Conservation (phyloP, 1,284 basidiomycete genomes). For the Ustilago loliicola region DNA sequence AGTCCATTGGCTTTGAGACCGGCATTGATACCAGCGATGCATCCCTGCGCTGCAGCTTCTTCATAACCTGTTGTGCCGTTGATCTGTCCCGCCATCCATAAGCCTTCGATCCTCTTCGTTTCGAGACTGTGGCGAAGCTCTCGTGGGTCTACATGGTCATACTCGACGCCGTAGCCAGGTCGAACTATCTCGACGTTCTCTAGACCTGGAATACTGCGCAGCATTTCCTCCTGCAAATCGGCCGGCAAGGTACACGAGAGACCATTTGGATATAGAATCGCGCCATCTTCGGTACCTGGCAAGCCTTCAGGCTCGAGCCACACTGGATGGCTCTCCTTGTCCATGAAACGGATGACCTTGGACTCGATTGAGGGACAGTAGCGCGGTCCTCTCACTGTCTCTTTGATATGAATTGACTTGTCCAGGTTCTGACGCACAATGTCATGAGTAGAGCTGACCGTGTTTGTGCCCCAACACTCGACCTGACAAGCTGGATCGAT, state of each 20-base stretch:
- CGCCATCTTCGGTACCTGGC: slow-evolving; percentile 78
- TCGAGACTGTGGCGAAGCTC: slow-evolving; percentile 83
- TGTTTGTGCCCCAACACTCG: slow-evolving; percentile 80
- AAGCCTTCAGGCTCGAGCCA: slow-evolving; percentile 94
- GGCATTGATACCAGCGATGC: slow-evolving; percentile 87
- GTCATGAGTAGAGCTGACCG: slow-evolving; percentile 80
- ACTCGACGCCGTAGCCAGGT: slow-evolving; percentile 92
- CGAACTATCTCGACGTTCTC: slow-evolving; percentile 84
- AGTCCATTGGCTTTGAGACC: slow-evolving; percentile 77
- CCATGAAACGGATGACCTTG: slow-evolving; percentile 83
- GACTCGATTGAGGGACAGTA: slow-evolving; percentile 92
- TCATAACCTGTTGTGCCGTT: slow-evolving; percentile 87
- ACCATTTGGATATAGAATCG: slow-evolving; percentile 89
- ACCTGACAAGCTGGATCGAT: slow-evolving; percentile 77
- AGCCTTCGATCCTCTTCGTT: slow-evolving; percentile 80
- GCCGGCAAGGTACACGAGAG: slow-evolving; percentile 87
- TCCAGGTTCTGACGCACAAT: slow-evolving; percentile 78
- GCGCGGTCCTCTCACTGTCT: slow-evolving; percentile 88
- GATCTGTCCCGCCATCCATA: slow-evolving; percentile 61
- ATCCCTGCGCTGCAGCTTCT: slow-evolving; percentile 88
- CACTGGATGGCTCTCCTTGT: slow-evolving; percentile 79
- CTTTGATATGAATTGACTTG: slow-evolving; percentile 84
- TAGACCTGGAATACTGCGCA: slow-evolving; percentile 84
- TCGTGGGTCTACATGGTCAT: slow-evolving; percentile 88
- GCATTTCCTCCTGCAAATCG: slow-evolving; percentile 82